These are phyloP conservation scores for Dactylonectria estremocensis DNA, from an alignment of 2,329 filamentous ascomycete genomes.

Conservation along the genomic window DNA sequence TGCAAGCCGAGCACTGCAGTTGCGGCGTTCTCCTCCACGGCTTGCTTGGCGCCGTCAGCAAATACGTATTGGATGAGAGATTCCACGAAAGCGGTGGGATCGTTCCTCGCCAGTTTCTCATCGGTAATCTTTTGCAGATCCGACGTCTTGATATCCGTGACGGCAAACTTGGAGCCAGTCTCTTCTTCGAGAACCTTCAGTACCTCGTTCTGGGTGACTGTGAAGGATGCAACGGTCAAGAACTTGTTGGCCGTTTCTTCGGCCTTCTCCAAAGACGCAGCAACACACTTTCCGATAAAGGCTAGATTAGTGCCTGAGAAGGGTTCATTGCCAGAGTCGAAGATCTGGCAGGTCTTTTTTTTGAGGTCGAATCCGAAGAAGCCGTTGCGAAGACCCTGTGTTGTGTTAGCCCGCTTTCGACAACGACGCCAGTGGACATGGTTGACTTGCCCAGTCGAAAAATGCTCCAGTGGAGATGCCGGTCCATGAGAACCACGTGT, in stretches of 20 bases:
- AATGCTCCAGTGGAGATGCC: not conserved
- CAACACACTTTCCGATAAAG: not conserved
- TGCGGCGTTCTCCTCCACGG: too few relatives aligned
- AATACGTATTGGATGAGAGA: too few relatives aligned
- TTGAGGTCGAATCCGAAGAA: not conserved
- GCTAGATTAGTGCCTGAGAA: not conserved
- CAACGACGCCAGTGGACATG: too few relatives aligned
- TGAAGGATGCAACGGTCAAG: not conserved
- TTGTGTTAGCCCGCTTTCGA: too few relatives aligned
- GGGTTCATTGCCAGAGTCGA: not conserved
- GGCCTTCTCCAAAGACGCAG: not conserved
- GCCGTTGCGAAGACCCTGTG: not conserved
- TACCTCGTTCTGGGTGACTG: not conserved
- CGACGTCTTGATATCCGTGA: too few relatives aligned
- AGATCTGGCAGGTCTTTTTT: not conserved
- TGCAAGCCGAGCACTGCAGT: too few relatives aligned
- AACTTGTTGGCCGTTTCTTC: not conserved
- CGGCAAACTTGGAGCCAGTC: too few relatives aligned
- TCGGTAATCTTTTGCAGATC: too few relatives aligned
- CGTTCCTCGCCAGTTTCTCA: too few relatives aligned
- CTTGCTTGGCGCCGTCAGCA: too few relatives aligned
- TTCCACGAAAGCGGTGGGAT: too few relatives aligned
- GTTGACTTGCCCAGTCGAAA: not conserved
- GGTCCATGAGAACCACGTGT: not conserved
- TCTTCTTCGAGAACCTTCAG: too few relatives aligned